Evolutionary conservation across 257 asterid species (phyloP).

Genomic region (Solanum microdontum): DNA sequence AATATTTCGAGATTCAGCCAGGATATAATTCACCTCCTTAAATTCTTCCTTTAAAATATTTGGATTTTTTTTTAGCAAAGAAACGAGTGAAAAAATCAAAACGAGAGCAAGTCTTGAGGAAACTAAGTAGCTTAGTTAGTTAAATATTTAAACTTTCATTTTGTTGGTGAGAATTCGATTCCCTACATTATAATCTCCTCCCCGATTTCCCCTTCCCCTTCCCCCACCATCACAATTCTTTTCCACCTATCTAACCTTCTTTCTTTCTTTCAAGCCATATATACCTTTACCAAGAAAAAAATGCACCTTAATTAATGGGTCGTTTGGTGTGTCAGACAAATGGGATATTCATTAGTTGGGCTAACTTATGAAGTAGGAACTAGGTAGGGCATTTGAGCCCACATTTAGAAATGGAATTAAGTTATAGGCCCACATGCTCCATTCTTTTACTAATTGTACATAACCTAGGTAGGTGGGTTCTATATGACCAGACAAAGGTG

Average conservation of each 20-base stretch:
- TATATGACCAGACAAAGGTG: neutral
- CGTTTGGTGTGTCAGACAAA: neutral
- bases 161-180: neutral
- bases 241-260: neutral
- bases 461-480: neutral
- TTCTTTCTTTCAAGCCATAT: neutral
- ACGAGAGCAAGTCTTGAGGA: neutral
- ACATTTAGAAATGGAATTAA: neutral
- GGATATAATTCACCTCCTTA: too few relatives aligned
- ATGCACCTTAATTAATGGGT: neutral
- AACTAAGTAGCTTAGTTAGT: neutral
- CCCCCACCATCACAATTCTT: neutral
- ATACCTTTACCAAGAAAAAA: neutral
- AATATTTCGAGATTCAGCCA: neutral
- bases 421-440: neutral
- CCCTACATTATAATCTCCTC: neutral
- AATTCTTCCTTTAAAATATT: neutral
- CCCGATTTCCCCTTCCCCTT: neutral
- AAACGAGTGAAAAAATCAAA: neutral
- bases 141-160: too few relatives aligned
- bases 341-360: neutral
- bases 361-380: neutral
- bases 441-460: neutral
- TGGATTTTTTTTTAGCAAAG: neutral
- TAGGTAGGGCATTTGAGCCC: neutral